Conservation (phyloP, 2,329 filamentous ascomycete species). For the Alternaria sp. region DNA sequence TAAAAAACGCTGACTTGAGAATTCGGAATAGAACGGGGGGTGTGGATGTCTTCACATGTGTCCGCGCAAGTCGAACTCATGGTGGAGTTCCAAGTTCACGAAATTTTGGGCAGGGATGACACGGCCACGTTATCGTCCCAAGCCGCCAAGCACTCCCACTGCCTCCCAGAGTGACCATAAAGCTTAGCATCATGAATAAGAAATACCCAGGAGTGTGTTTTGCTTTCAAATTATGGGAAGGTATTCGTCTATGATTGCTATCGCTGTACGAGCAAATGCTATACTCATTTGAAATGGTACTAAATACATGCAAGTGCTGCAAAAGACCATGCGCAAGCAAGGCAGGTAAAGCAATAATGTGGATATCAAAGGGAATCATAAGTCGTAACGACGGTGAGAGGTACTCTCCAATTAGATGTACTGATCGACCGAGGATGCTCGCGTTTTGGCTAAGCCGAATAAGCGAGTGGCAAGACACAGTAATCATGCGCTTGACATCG, state of each 20-base stretch:
- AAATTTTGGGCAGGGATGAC: slow-evolving; percentile 49
- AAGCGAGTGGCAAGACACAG: slow-evolving; percentile 6
- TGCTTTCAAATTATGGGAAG: not conserved
- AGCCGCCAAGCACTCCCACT: not conserved
- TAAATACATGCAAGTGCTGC: slow-evolving; percentile 7
- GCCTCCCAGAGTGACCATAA: not conserved
- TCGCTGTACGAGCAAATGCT: not conserved
- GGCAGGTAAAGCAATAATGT: slow-evolving; percentile 13
- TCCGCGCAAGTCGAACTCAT: slow-evolving; percentile 12
- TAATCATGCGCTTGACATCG: slow-evolving; percentile 3
- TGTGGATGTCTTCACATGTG: not conserved
- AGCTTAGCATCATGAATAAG: not conserved
- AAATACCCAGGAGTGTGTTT: not conserved
- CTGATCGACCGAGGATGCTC: slow-evolving; percentile 1
- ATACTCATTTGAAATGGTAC: not conserved
- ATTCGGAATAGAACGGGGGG: not conserved
- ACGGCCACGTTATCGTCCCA: slow-evolving; percentile 27
- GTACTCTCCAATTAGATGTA: not conserved
- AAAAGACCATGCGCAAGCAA: slow-evolving; percentile 3
- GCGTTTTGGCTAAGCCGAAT: not conserved
- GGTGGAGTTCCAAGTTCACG: slow-evolving; percentile 28
- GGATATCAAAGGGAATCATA: slow-evolving; percentile 28
- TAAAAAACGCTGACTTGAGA: not conserved
- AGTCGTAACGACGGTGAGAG: slow-evolving; percentile 24
- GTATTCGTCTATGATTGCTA: not conserved